Base-by-base conservation (phyloP, 2,329 filamentous ascomycete genomes). In the Mycogone perniciosa region DNA sequence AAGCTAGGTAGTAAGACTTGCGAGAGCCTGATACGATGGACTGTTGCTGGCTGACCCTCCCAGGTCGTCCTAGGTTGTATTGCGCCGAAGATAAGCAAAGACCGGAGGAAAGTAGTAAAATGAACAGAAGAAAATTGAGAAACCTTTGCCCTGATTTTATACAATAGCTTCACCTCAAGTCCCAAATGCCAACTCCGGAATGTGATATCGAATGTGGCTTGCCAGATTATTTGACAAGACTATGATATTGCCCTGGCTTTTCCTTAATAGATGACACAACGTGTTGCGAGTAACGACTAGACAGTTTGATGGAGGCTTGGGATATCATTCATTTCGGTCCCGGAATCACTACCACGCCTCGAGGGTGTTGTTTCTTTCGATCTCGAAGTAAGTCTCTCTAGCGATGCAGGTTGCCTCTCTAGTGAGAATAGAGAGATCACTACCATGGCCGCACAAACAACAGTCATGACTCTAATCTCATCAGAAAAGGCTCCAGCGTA, bases 401-500 rank as follows among this genome's bases (percentile, higher is more conserved):
- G 62, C 5, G 68, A 61, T 2, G 61, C 58, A 1, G 75, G 76
- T 4, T 65, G 60, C 34, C 62, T 64, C 57, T 79, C 72, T 48
- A 75, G 66, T 1, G 72, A 71, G 47, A 74, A 70, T 2, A 73
- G 53, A 29, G 75, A 74, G 7, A 69, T 62, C 29, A 74, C 50
- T 6, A 77, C 62, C 60, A 76, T 76, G 41, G 64, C 63, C 4
- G 65, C 69, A 31, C 71, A 70, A 11, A 74, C 58, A 29, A 71
- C 65, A 42, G 73, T 68, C 69, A 78, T 73, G 43, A 77, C 62
- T 48, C 68, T 71, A 35, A 74, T 69, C 53, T 78, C 70, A 30
- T 69, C 65, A 1, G 67, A 66, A 57, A 78, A 79, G 2, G 75
- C 74, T 1, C 57, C 61, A 0, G 74, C 69, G 50, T 78, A 78